Conservation (phyloP, 2,329 filamentous ascomycete species). For the Colletotrichum higginsianum region DNA sequence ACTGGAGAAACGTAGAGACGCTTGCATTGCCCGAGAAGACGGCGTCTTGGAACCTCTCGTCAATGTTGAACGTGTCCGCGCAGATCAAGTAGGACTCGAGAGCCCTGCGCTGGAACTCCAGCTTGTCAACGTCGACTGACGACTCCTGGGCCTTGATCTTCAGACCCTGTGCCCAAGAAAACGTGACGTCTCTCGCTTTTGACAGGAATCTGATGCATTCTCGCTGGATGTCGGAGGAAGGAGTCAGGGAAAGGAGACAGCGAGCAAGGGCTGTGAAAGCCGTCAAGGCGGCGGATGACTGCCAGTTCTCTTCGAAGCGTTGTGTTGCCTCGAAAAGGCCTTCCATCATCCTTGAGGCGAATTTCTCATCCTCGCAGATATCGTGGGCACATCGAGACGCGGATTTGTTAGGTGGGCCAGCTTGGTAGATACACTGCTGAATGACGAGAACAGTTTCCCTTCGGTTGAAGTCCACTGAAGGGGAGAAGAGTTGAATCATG, state of each 20-base stretch:
- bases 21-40: conserved; percentile 45
- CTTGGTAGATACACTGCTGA: conserved; percentile 64
- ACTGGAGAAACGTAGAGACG: conserved; percentile 53
- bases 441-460: conserved; percentile 63
- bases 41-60: conserved; percentile 48
- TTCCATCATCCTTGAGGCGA: conserved; percentile 48
- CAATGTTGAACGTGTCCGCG: conserved; percentile 60
- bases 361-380: neutral
- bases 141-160: conserved; percentile 46
- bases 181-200: conserved; percentile 50
- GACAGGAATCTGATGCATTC: conserved; percentile 52
- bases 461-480: conserved; percentile 66
- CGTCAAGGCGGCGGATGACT: conserved; percentile 58
- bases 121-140: conserved; percentile 47
- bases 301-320: conserved; percentile 66
- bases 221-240: conserved; percentile 41
- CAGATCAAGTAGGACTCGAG: conserved; percentile 60
- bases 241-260: conserved; percentile 60
- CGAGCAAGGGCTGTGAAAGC: conserved; percentile 57
- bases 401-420: conserved; percentile 52
- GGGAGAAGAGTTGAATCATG: conserved; percentile 62
- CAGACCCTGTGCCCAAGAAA: conserved; percentile 58
- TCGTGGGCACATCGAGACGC: neutral
- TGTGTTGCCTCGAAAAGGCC: conserved; percentile 50
- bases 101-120: conserved; percentile 50